Evolutionary conservation across 805 yeast genomes (phyloP).

Genomic region (Lipomyces kockii): DNA sequence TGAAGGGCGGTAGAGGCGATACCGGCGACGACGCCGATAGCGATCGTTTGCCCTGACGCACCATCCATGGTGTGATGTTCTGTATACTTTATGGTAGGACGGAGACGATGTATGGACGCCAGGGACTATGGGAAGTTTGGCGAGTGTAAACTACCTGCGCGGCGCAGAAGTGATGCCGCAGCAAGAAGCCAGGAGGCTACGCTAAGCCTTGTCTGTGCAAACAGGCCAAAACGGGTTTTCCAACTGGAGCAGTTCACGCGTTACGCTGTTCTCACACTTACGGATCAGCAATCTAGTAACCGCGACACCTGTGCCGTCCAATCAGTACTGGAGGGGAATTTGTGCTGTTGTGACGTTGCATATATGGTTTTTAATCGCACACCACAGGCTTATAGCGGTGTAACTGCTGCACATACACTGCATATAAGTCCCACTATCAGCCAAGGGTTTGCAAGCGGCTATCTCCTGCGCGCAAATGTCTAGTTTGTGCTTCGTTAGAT

Average conservation of each 20-base stretch:
- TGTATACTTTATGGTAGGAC: background rate
- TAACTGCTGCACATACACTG: background rate
- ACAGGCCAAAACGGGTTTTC: background rate
- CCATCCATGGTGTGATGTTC: constrained; percentile 29
- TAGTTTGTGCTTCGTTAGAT: background rate
- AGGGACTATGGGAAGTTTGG: background rate
- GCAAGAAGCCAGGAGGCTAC: background rate
- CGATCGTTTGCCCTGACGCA: constrained; percentile 35
- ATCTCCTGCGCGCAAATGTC: background rate
- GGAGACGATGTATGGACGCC: background rate
- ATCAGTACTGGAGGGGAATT: background rate
- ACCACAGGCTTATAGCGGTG: background rate
- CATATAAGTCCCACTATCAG: background rate
- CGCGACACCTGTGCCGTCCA: background rate
- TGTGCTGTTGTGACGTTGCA: background rate
- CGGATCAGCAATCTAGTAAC: background rate
- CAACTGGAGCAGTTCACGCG: background rate
- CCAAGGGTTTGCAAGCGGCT: background rate
- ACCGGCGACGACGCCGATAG: constrained; percentile 49
- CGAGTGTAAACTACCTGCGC: background rate
- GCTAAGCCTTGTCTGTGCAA: background rate
- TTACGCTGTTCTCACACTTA: background rate
- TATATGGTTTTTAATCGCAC: background rate
- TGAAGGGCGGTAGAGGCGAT: constrained; percentile 77
- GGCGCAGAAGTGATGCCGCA: background rate